Conservation (phyloP, 495 filamentous ascomycete species). For the Lentithecium fluviatile region DNA sequence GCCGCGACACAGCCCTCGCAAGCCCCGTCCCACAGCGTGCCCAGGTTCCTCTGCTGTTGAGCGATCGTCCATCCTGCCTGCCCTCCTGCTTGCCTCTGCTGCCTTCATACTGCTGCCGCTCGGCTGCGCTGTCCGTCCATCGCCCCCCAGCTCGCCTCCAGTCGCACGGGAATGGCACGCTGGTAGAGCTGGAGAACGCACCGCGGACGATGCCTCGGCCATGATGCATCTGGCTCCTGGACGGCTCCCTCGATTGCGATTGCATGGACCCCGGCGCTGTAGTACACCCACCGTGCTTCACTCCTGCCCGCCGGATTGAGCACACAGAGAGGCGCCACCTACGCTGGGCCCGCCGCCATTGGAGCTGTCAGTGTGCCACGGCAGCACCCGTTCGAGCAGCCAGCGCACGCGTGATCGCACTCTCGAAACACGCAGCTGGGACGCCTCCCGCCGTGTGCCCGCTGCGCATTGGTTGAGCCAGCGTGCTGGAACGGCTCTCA, state of each 20-base stretch:
- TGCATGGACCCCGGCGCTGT: slow-evolving; percentile 26
- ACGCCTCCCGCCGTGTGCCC: slow-evolving; percentile 18
- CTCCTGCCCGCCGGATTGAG: slow-evolving; percentile 36
- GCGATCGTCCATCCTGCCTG: too few relatives aligned
- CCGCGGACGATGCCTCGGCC: slow-evolving; percentile 5
- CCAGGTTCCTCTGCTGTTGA: background rate
- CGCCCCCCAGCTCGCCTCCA: slow-evolving; percentile 17
- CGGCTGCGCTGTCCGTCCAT: background rate
- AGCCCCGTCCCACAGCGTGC: slow-evolving; percentile 19
- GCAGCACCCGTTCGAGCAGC: slow-evolving; percentile 32
- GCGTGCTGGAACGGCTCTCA: slow-evolving; percentile 18
- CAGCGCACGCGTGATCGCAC: slow-evolving; percentile 38
- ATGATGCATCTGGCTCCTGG: slow-evolving; percentile 27
- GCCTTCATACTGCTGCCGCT: too few relatives aligned
- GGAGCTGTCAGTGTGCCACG: slow-evolving; percentile 24
- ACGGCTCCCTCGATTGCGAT: slow-evolving; percentile 34
- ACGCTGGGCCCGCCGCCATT: slow-evolving; percentile 16
- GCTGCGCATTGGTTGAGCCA: slow-evolving; percentile 28
- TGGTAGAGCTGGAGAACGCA: slow-evolving; percentile 3
- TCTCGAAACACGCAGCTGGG: slow-evolving; percentile 37
- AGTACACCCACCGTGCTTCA: slow-evolving; percentile 37
- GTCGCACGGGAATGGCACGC: slow-evolving; percentile 32
- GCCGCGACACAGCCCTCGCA: background rate
- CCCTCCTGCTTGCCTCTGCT: too few relatives aligned
- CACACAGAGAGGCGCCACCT: background rate